Base-by-base conservation (phyloP, 192 early-diverging fungal species). In the Backusella macrospora region DNA sequence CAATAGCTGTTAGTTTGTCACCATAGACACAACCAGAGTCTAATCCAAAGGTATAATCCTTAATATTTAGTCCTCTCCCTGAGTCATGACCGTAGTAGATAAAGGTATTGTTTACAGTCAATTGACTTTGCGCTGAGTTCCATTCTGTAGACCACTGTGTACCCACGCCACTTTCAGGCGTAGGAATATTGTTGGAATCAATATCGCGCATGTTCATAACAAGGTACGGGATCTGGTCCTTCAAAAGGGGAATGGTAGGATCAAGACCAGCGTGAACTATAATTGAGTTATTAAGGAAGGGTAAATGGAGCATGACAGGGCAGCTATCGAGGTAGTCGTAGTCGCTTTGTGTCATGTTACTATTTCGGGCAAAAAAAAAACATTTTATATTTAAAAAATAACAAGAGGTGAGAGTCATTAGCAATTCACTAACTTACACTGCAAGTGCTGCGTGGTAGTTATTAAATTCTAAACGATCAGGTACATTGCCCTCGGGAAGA, bases 11-110 rank as follows among this genome's bases (percentile, higher is more conserved):
- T 68, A 94, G 71, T 47, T 85, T 48, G 6, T 86, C 77, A 14
- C 91, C 91, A 71, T 91, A 85, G 7, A 91, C 90, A 70, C 92
- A 94, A 9, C 89, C 89, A 7, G 87, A 84, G 72, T 94, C 92
- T 8, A 92, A 63, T 12, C 92, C 92, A 76, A 87, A 84, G 4
- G 89, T 84, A 59, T 83, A 82, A 0, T 65, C 42, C 71, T 83
- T 81, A 15, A 92, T 63, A 62, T 89, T 83, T 34, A 94, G 74
- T 8, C 79, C 82, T 37, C 90, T 74, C 3, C 85, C 74, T 29
- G 92, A 89, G 65, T 89, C 91, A 77, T 93, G 92, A 0, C 92
- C 92, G 77, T 92, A 93, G 18, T 86, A 85, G 12, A 91, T 71
- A 62, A 81, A 77, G 40, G 81, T 73, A n/a, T 21, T 62, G 67